Evolutionary conservation across 345 rosid species (phyloP), one percentile per base, ranked within the genome.

Genomic region (Acer yangbiense): DNA sequence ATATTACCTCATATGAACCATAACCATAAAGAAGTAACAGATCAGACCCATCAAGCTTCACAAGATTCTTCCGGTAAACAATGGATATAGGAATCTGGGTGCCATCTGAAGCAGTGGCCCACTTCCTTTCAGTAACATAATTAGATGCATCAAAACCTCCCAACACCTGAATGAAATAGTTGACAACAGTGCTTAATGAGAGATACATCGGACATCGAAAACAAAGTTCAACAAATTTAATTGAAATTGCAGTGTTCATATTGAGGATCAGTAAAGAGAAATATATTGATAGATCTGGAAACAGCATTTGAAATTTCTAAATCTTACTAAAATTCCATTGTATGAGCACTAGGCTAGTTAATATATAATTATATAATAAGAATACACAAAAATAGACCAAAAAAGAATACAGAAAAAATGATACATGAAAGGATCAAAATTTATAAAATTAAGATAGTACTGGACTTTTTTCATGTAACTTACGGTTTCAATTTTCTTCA

Each of bases 1-100:
- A 82, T 41, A 63, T 80, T 90, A 95, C 99, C 99, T 92, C 98
- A 79, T 95, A 95, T 46, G 99, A 93, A 81, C 99, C 99, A 83
- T 95, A 95, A 60, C 98, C 99, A 77, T 93, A 88, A 35, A 95
- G 98, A 80, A 90, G 80, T 41, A 91, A 67, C 0, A 94, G 94
- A 84, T 95, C 91, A 76, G 97, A 89, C 17, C 95, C 97, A 85
- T 95, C 95, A 25, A 93, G 89, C 80, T 91, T 93, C 83, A 92
- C 98, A 79, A 88, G 83, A 44, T 87, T 81, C 83, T 88, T 93
- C 81, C 73, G 87, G 61, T 90, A 93, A 75, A 89, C 95, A 82
- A 92, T 81, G 52, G 98, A 93, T 76, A 95, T 78, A 74, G 98
- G 99, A 86, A 95, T 85, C 83, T 87, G 84, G 62, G 91, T 92